Base-by-base conservation (phyloP, 305 asterid species). In the Petunia hybrid region DNA sequence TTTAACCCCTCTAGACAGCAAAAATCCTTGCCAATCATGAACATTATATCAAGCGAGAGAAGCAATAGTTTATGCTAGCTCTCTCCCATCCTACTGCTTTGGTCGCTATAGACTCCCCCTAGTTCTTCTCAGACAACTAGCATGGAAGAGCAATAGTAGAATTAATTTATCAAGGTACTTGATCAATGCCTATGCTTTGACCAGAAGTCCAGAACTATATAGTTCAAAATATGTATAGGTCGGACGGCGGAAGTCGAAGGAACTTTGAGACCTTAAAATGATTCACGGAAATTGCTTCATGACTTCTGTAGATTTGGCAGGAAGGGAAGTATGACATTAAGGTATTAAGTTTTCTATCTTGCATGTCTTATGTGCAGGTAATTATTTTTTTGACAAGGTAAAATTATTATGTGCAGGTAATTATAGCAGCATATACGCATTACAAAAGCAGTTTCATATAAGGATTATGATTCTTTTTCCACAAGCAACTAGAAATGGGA, bases 381-480 rank as follows among this genome's bases (percentile, higher is more conserved):
- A 14, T 13, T 14, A 56, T 56, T 22, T 22, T 22, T 22, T 22
- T 22, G 31, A 22, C 31, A 22, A 22, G 31, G 31, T 22, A 22
- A 22, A 22, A 22, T 22, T 22, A 22, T 59, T 8, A 59, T 59
- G 10, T 10, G 3, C 7, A 59, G 38, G 36, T 59, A 56, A 14
- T 13, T 14, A 56, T 56, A 56, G 61, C 64, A 59, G 64, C 64
- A 59, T 16, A 59, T 59, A 59, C 2, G 64, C 38, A 16, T 4
- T 22, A 1, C 45, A 69, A 69, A 45, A 69, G 9, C 10, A 8
- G 16, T 45, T 68, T 45, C 40, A 43, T 45, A 2, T 4, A 69
- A 45, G n/a, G 76, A 69, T 16, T 8, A 43, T 69, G 57, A 69
- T 69, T 22, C 76, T 9, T 45, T 68, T 69, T 45, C 76, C 76